Evolutionary conservation across 257 asterid genomes (phyloP), one percentile per base, ranked within the genome.

Genomic region (Nicotiana obtusifolia): DNA sequence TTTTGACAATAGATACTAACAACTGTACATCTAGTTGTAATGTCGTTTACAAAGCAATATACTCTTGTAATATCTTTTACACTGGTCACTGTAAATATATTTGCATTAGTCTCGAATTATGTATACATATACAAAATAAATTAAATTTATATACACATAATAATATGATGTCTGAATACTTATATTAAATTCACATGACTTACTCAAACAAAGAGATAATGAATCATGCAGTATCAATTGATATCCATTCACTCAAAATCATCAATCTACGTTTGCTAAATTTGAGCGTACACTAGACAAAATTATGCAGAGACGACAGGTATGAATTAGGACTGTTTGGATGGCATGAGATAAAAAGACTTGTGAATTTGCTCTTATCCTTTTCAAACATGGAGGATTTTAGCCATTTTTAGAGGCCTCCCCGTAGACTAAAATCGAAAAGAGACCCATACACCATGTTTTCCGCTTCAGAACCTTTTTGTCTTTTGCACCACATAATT

Each of bases 301-400:
- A 54, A 33, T 26, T 15, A 41, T 75, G 44, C 59, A 64, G 10
- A 19, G 11, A 41, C 41, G 47, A n/a, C 52, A 53, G 19, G 41
- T 6, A 52, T 71, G 69, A 83, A 83, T 44, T 41, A 14, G 44
- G 76, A 41, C 44, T 14, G 61, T 75, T 37, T 11, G 15, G 28
- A 35, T 65, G 19, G 24, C 8, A 37, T 33, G 69, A 14, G 24
- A 61, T 69, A 82, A 82, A 61, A 61, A 10, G 81, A 37, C 76
- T 19, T 64, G 37, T 59, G 83, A 60, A 79, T 71, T 73, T 80
- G 84, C 35, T 79, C 81, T 82, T 78, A 35, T 85, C 81, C 64
- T 64, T 79, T 16, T 44, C 57, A 60, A 67, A 19, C 54, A 67
- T 19, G 54, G 10, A 68, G 10, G 30, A 4, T 35, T 68, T 68